Percentiles rank a stretch among this genome's conserved stretches.
Evolutionary conservation across 2,329 filamentous ascomycete species (phyloP).

Genomic region (Pseudogymnoascus verrucosus): DNA sequence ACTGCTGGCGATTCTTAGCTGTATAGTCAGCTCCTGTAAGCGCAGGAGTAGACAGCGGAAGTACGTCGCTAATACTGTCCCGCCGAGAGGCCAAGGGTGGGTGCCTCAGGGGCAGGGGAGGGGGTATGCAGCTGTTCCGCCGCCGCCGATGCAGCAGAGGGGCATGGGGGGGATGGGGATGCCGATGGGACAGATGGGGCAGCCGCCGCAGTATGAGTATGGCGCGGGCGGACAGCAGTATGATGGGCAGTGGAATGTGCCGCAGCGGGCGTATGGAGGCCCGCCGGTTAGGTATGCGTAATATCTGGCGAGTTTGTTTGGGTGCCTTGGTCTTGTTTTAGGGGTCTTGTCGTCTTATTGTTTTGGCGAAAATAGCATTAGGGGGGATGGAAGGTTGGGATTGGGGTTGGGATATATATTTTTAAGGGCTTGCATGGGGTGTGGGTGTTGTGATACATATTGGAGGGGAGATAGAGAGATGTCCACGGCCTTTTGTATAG

Average conservation of each 20-base stretch:
- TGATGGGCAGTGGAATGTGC: neutral
- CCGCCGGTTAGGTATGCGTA: conserved; percentile 1
- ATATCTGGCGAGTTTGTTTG: neutral
- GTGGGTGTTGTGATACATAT: neutral
- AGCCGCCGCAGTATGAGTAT: neutral
- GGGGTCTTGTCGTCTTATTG: neutral
- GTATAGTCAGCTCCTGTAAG: conserved; percentile 51
- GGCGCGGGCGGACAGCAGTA: neutral
- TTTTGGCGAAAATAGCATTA: neutral
- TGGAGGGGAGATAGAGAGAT: neutral
- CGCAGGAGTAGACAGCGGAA: conserved; percentile 26
- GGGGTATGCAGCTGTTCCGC: neutral
- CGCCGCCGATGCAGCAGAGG: neutral
- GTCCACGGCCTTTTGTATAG: neutral
- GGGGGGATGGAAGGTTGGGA: neutral
- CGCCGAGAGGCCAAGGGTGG: neutral
- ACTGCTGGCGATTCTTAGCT: conserved; percentile 60
- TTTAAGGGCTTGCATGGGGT: neutral
- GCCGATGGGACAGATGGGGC: neutral
- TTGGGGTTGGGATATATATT: neutral
- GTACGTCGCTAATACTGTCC: neutral
- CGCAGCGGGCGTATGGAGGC: conserved; percentile 1
- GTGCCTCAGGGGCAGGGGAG: neutral
- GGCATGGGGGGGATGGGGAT: neutral
- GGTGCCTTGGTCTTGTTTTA: neutral